Conservation (phyloP, 306 rosid genomes). For the Gastrolobium bilobum region DNA sequence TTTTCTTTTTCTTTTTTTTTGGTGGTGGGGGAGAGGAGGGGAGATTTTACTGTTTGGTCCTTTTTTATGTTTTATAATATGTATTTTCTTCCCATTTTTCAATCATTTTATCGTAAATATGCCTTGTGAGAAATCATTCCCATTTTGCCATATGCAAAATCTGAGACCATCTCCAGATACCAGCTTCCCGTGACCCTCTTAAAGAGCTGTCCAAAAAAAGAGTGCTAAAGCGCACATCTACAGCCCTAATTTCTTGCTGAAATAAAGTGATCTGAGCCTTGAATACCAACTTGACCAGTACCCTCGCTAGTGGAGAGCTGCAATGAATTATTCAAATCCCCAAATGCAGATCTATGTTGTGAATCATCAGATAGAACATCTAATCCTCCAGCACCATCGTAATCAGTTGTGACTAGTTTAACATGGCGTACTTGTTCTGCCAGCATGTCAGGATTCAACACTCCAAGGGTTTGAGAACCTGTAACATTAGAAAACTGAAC, state of each 20-base stretch:
- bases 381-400: slow-evolving; percentile 40
- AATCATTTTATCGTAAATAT: slow-evolving; percentile 49
- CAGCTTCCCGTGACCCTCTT: slow-evolving; percentile 45
- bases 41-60: neutral
- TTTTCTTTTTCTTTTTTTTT: slow-evolving; percentile 20
- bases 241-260: slow-evolving; percentile 67
- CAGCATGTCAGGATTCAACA: slow-evolving; percentile 55
- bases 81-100: slow-evolving; percentile 46
- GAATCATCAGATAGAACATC: slow-evolving; percentile 43
- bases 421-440: slow-evolving; percentile 60
- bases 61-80: slow-evolving; percentile 46
- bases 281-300: slow-evolving; percentile 52
- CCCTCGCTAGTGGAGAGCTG: slow-evolving; percentile 54
- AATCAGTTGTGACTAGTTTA: slow-evolving; percentile 53
- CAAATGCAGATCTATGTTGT: slow-evolving; percentile 46
- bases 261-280: slow-evolving; percentile 57
- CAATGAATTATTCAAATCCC: slow-evolving; percentile 47
- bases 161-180: slow-evolving; percentile 48
- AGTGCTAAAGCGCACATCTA: slow-evolving; percentile 50
- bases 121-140: slow-evolving; percentile 48
- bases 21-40: slow-evolving; percentile 7
- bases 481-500: slow-evolving; percentile 54
- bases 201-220: slow-evolving; percentile 33
- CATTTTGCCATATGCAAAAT: slow-evolving; percentile 50
- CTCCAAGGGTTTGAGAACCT: slow-evolving; percentile 49